Percentiles rank a stretch among this genome's conserved stretches.
phyloP scores from a whole-genome alignment of 2,329 filamentous ascomycete species.

The Calcarisporium arbuscula region DNA sequence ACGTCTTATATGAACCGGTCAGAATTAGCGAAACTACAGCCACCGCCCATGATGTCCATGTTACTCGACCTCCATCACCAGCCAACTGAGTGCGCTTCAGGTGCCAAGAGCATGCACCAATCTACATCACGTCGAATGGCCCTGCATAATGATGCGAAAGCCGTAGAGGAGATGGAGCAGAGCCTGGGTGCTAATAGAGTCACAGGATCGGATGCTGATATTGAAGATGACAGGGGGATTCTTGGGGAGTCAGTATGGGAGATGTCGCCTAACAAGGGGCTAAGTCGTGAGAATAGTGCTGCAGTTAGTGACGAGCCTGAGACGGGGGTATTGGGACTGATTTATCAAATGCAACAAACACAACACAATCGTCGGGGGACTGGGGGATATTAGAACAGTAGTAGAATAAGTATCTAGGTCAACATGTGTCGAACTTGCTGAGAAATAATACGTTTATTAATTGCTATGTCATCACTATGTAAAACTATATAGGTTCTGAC shows the following conservation, averaged over 20 bases:
- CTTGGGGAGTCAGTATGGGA: constrained; percentile 57
- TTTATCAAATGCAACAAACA: constrained; percentile 53
- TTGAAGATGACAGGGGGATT: constrained; percentile 44
- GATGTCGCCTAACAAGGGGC: constrained; percentile 43
- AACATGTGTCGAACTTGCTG: not conserved
- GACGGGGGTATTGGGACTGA: constrained; percentile 49
- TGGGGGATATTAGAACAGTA: constrained; percentile 22
- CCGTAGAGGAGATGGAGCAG: too few relatives aligned
- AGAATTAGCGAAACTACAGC: constrained; percentile 38
- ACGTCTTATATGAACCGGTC: constrained; percentile 14
- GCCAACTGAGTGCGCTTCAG: constrained; percentile 44
- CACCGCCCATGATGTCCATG: constrained; percentile 65
- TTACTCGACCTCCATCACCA: constrained; percentile 73
- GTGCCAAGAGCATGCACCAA: constrained; percentile 39
- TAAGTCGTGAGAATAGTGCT: constrained; percentile 47
- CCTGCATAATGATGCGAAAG: too few relatives aligned
- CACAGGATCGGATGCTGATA: constrained; percentile 47
- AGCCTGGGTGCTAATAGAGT: too few relatives aligned
- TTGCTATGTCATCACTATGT: too few relatives aligned
- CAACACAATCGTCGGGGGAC: constrained; percentile 44
- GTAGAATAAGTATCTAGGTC: too few relatives aligned
- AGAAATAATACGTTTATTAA: too few relatives aligned
- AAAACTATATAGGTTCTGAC: too few relatives aligned
- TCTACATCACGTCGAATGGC: too few relatives aligned
- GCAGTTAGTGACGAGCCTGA: constrained; percentile 40